These are phyloP conservation scores for Bigelowiella natans DNA, from an alignment of 78 protist species.

Conservation along the genomic window DNA sequence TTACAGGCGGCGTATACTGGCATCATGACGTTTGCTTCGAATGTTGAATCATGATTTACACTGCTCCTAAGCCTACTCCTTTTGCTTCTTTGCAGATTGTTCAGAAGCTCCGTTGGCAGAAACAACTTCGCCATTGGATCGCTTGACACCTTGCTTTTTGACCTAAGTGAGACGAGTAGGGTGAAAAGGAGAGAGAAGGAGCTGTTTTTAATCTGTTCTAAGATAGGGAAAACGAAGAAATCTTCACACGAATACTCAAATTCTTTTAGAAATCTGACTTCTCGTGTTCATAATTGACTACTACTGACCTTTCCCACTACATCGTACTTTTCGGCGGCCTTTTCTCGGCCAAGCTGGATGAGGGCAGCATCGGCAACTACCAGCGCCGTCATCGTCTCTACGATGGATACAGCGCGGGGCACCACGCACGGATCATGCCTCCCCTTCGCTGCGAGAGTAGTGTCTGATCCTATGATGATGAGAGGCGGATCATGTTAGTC, in stretches of 20 bases:
- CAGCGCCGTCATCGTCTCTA: not conserved
- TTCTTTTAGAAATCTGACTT: not conserved
- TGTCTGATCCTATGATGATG: not conserved
- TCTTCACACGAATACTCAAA: not conserved
- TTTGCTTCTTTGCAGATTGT: too few species aligned
- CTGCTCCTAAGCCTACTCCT: too few species aligned
- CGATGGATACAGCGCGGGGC: conserved; percentile 24
- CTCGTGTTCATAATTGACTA: not conserved
- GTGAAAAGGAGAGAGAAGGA: too few species aligned
- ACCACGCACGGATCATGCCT: conserved; percentile 71
- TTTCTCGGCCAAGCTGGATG: not conserved
- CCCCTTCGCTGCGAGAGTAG: conserved; percentile 49
- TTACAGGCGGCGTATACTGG: too few species aligned
- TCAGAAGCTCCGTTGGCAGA: too few species aligned
- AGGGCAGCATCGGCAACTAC: not conserved
- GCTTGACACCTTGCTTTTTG: too few species aligned
- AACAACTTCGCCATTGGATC: too few species aligned
- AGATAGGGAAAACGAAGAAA: not conserved
- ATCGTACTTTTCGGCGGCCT: not conserved
- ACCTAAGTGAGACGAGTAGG: too few species aligned
- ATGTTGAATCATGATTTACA: too few species aligned
- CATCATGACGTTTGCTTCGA: too few species aligned
- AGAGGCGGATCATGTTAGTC: not conserved
- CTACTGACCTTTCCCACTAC: not conserved
- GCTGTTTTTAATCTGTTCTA: not conserved